Evolutionary conservation across 1,284 basidiomycete genomes (phyloP).

Genomic region (Boletus smithii): DNA sequence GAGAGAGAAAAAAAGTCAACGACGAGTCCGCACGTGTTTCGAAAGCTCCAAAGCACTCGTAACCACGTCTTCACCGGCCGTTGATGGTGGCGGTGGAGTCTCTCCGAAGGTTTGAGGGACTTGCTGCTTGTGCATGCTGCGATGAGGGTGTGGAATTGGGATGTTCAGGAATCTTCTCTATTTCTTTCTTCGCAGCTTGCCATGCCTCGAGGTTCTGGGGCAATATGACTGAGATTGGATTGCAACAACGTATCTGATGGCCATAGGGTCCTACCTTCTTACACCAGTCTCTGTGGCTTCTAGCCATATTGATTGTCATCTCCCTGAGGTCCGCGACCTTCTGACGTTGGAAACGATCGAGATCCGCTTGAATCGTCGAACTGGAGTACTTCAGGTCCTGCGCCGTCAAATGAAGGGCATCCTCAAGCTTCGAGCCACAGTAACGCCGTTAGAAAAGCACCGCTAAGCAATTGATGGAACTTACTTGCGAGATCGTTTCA

Average conservation of each 20-base stretch:
- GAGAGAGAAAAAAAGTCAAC: constrained; percentile 5
- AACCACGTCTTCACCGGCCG: constrained; percentile 37
- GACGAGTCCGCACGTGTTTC: constrained; percentile 17
- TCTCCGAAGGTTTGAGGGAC: constrained; percentile 43
- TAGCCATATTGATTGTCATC: constrained; percentile 88
- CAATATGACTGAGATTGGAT: constrained; percentile 15
- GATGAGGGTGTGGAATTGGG: constrained; percentile 63
- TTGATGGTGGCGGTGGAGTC: constrained; percentile 61
- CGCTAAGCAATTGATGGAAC: constrained; percentile 22
- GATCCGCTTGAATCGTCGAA: constrained; percentile 93
- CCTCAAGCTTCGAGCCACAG: constrained; percentile 68
- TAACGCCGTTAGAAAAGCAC: constrained; percentile 19
- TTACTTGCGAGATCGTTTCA: constrained; percentile 89
- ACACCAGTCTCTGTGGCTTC: constrained; percentile 93
- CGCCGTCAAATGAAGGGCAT: constrained; percentile 83
- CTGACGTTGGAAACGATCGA: constrained; percentile 97
- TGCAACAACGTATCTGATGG: constrained; percentile 8
- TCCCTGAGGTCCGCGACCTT: constrained; percentile 95
- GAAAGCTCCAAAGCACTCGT: constrained; percentile 4
- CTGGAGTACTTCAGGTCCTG: constrained; percentile 95
- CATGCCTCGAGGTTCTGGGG: constrained; percentile 90
- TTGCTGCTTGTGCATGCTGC: constrained; percentile 32
- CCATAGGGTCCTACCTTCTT: constrained; percentile 62
- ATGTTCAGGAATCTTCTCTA: constrained; percentile 85
- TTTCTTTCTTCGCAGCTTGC: constrained; percentile 92